Evolutionary conservation across 2,329 filamentous ascomycete genomes (phyloP).

Genomic region (Moelleriella libera): DNA sequence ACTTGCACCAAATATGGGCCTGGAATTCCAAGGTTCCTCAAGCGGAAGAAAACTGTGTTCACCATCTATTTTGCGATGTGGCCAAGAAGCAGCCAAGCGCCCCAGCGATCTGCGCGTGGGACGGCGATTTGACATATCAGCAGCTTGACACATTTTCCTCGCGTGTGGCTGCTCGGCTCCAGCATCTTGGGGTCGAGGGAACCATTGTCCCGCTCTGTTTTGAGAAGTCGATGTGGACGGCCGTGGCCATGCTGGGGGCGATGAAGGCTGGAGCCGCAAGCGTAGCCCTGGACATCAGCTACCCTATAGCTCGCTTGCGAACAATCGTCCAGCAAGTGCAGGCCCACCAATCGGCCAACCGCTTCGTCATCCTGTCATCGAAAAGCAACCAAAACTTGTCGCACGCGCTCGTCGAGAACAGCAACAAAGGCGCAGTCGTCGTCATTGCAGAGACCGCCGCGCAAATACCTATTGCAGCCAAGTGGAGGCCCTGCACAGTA

Average conservation of each 20-base stretch:
- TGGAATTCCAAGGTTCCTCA: neutral
- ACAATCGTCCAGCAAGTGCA: neutral
- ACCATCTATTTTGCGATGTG: neutral
- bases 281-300: slow-evolving; percentile 6
- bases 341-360: neutral
- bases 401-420: neutral
- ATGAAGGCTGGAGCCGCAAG: slow-evolving; percentile 4
- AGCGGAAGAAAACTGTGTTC: neutral
- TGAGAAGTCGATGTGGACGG: slow-evolving; percentile 5
- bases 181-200: neutral
- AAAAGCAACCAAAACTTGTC: neutral
- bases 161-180: slow-evolving; percentile 5
- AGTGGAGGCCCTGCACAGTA: neutral
- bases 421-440: neutral
- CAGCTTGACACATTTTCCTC: slow-evolving; percentile 10
- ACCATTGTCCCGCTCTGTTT: slow-evolving; percentile 3
- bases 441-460: neutral
- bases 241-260: slow-evolving; percentile 3
- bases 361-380: neutral
- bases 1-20: neutral
- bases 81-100: neutral
- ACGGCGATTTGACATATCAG: slow-evolving; percentile 10
- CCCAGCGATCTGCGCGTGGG: slow-evolving; percentile 8
- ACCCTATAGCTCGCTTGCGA: slow-evolving; percentile 3
- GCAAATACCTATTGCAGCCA: neutral